These are phyloP conservation scores for Ascoidea tarda DNA, from an alignment of 805 yeast genomes.

Conservation along the genomic window DNA sequence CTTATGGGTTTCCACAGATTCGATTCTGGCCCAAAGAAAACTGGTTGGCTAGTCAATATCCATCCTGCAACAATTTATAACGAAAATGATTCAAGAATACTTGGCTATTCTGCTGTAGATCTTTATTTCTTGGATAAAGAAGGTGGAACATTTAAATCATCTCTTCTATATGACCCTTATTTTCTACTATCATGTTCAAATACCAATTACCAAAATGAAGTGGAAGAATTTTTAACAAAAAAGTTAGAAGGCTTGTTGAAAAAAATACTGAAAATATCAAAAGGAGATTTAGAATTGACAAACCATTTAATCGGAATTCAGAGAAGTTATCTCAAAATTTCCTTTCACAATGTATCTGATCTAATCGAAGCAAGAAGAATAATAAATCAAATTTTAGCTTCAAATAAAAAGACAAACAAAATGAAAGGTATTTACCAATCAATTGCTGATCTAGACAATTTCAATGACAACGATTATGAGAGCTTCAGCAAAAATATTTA, in stretches of 20 bases:
- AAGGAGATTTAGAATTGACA: slow-evolving; percentile 71
- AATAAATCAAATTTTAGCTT: slow-evolving; percentile 54
- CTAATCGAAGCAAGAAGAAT: slow-evolving; percentile 60
- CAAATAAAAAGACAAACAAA: slow-evolving; percentile 46
- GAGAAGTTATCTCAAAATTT: slow-evolving; percentile 47
- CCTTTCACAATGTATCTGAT: slow-evolving; percentile 64
- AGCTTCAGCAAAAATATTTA: slow-evolving; percentile 18
- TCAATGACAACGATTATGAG: slow-evolving; percentile 14
- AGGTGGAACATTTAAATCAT: slow-evolving; percentile 89
- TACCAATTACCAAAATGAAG: slow-evolving; percentile 43
- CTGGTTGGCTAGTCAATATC: slow-evolving; percentile 93
- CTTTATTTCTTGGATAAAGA: slow-evolving; percentile 91
- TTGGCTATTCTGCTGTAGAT: slow-evolving; percentile 79
- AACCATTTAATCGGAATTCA: slow-evolving; percentile 77
- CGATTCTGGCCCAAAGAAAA: slow-evolving; percentile 52
- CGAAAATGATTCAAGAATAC: not conserved
- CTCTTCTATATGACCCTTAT: slow-evolving; percentile 77
- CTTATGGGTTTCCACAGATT: slow-evolving; percentile 81
- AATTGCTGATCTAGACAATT: slow-evolving; percentile 30
- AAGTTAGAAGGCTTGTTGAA: slow-evolving; percentile 53
- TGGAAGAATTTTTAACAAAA: slow-evolving; percentile 72
- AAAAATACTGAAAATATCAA: slow-evolving; percentile 34
- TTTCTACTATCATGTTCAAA: slow-evolving; percentile 48
- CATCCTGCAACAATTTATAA: slow-evolving; percentile 61
- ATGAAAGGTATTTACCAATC: slow-evolving; percentile 51